A percentile compares a stretch with the other conserved stretches of the same genome.
Conservation (phyloP, 306 rosid genomes). For the Oemleria cerasiformis region DNA sequence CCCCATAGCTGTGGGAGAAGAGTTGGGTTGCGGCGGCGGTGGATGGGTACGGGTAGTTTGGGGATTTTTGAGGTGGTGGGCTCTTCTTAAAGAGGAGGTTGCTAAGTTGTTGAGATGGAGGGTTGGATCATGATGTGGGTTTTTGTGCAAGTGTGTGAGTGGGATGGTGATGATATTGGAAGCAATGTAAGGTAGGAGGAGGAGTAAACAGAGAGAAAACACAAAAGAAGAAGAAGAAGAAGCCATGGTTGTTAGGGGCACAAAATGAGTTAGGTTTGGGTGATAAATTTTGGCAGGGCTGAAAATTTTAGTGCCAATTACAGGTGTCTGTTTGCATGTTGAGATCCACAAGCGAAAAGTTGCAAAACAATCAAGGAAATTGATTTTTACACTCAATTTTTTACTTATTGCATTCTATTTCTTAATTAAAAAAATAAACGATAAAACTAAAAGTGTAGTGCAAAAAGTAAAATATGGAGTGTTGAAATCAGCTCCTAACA, state of each 20-base stretch:
- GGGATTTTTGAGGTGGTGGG: conserved; percentile 58
- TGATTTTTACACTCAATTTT: too few relatives aligned
- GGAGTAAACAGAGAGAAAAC: conserved; percentile 19
- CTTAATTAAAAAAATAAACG: too few relatives aligned
- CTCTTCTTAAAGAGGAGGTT: conserved; percentile 53
- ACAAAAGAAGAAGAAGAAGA: neutral
- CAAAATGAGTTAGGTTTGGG: too few relatives aligned
- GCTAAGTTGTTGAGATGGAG: conserved; percentile 39
- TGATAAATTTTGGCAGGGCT: neutral
- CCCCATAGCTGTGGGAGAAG: conserved; percentile 64
- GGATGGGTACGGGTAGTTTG: conserved; percentile 12
- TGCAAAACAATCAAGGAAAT: too few relatives aligned
- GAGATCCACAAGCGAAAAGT: too few relatives aligned
- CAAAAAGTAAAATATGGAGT: too few relatives aligned
- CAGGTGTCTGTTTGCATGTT: too few relatives aligned
- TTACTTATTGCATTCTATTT: too few relatives aligned
- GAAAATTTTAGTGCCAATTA: neutral
- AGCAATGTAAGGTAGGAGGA: conserved; percentile 15
- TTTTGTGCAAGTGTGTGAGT: conserved; percentile 32
- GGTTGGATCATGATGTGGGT: conserved; percentile 40
- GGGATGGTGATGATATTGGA: conserved; percentile 39
- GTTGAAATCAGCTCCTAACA: too few relatives aligned
- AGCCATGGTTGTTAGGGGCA: neutral
- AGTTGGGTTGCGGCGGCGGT: conserved; percentile 9
- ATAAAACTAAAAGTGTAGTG: too few relatives aligned